Percentiles rank a stretch among this genome's conserved stretches.
Conservation (phyloP, 129 eudicot genomes). For the Cynara cardunculus region DNA sequence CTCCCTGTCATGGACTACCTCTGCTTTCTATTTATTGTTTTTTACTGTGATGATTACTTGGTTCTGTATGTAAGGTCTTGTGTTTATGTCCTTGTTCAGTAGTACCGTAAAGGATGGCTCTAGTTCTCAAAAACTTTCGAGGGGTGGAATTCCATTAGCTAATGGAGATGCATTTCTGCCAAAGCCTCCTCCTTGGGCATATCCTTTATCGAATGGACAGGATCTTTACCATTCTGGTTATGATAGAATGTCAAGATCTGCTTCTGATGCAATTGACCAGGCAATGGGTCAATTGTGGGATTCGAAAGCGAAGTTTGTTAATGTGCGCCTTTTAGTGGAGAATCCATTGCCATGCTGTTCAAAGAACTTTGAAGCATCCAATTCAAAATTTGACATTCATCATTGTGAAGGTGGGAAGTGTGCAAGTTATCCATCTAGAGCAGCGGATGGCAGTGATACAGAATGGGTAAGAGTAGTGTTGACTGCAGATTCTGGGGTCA, state of each 20-base stretch:
- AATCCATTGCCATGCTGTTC: constrained; percentile 35
- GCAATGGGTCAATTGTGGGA: constrained; percentile 96
- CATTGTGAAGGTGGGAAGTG: constrained; percentile 38
- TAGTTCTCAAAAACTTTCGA: constrained; percentile 71
- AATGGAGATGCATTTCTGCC: constrained; percentile 94
- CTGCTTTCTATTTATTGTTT: neutral
- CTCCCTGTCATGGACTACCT: neutral
- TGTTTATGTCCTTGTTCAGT: constrained; percentile 12
- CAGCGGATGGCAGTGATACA: constrained; percentile 33
- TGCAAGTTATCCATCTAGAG: constrained; percentile 21
- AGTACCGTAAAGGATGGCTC: constrained; percentile 68
- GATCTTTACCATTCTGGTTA: constrained; percentile 66
- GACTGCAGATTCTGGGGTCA: constrained; percentile 91
- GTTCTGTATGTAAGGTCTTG: constrained; percentile 1
- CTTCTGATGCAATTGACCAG: constrained; percentile 95
- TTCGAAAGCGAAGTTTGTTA: constrained; percentile 91
- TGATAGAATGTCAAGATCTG: constrained; percentile 88
- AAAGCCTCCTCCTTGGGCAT: constrained; percentile 99
- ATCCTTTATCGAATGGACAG: constrained; percentile 76
- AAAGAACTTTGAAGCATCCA: constrained; percentile 23
- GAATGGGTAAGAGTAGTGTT: constrained; percentile 80
- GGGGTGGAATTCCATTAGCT: constrained; percentile 94
- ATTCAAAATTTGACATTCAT: constrained; percentile 37
- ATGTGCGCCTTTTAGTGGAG: constrained; percentile 73
- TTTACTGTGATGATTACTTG: neutral